Evolutionary conservation across 805 yeast genomes (phyloP), one percentile per base, ranked within the genome.

Genomic region (Dipodascopsis uninucleata): DNA sequence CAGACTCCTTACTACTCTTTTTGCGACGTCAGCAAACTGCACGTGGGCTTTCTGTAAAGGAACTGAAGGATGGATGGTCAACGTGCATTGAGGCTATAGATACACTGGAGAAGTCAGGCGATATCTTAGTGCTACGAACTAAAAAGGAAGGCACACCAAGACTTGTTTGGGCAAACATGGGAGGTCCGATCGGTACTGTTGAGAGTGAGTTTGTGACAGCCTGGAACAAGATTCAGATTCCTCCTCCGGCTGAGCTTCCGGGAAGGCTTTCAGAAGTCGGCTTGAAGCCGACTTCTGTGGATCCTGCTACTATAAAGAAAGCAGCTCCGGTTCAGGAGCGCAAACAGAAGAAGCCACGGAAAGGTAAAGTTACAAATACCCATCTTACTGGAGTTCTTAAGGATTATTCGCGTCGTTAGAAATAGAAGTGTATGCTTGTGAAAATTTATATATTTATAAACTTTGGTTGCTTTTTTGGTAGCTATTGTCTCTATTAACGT

Each of bases 211-310:
- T 89, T 63, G 81, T 81, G 32, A 74, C 71, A 33, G 77, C 83
- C 75, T 93, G 98, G 98, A 74, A 75, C 46, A 69, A 70, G 28
- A 82, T 86, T 14, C 80, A 79, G 58, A 73, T 90, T 25, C 98
- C 98, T 2, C 81, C 82, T 24, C 79, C 81, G 23, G 82, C 84
- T 41, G 94, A 82, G 44, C 71, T 93, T 49, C 95, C 95, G 21
- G 78, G 81, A 43, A 78, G 79, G 45, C 72, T 93, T 52, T 76
- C 82, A 47, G 85, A 80, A 48, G 80, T 85, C 48, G 90, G 96
- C n/a, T 75, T 93, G 64, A 93, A 88, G 64, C 98, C 98, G 7
- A 90, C 97, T 0, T 84, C 93, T 60, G 93, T 88, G n/a, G 98
- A 93, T 62, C 97, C 98, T n/a, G 85, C 88, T 32, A 77, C 85